Evolutionary conservation across 208 protist species (phyloP).

Genomic region (Endotrypanum monterogeii): DNA sequence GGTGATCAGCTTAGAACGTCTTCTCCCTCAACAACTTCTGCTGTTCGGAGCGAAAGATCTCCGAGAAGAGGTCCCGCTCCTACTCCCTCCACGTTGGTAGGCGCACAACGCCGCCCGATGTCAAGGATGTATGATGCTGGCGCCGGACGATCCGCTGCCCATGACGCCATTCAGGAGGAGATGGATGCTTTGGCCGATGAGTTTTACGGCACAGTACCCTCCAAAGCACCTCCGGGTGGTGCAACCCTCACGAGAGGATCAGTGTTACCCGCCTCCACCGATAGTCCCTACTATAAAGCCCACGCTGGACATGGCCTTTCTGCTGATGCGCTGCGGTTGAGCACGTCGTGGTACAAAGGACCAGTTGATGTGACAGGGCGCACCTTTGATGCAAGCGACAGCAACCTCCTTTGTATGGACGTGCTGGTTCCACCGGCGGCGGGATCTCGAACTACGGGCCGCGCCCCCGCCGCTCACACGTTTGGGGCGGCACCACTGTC

Average conservation of each 20-base stretch:
- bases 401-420: conserved; percentile 90
- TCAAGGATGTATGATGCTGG: neutral
- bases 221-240: conserved; percentile 19
- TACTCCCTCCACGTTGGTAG: neutral
- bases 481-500: neutral
- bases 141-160: conserved; percentile 1
- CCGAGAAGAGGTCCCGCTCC: neutral
- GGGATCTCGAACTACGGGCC: neutral
- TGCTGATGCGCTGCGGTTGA: conserved; percentile 24
- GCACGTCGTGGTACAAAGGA: conserved; percentile 44
- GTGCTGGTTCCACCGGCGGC: conserved; percentile 29
- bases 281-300: conserved; percentile 7
- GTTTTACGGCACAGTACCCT: conserved; percentile 42
- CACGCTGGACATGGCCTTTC: neutral
- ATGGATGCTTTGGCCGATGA: conserved; percentile 66
- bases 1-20: neutral
- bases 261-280: neutral
- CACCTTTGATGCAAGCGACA: conserved; percentile 77
- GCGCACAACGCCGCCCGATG: neutral
- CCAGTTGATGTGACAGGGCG: conserved; percentile 51
- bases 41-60: neutral
- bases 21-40: neutral
- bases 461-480: neutral
- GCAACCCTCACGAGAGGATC: neutral
- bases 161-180: conserved; percentile 54